Evolutionary conservation across 2,329 filamentous ascomycete genomes (phyloP), one percentile per base, ranked within the genome.

Genomic region (Neoarthrinium moseri): DNA sequence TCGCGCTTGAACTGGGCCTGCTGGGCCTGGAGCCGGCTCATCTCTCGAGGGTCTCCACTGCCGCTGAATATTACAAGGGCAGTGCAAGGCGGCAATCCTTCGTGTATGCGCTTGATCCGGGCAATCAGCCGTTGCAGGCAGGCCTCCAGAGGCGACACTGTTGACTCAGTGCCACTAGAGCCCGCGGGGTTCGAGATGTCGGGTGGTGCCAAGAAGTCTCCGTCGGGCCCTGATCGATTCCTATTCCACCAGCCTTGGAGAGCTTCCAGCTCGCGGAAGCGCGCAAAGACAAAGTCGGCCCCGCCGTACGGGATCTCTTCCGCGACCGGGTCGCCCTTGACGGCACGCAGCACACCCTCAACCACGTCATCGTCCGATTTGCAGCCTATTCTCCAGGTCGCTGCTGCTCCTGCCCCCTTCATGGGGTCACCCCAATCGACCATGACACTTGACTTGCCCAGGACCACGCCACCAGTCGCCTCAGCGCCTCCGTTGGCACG

Each of bases 351-450:
- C 17, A 84, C 63, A 46, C 72, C 75, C 5, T 69, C 62, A 30
- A 73, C 67, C 10, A 83, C 78, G 12, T 85, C 80, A 29, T 81
- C 77, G 60, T 86, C 82, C 34, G 72, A 76, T 33, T 65, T 68
- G 62, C 82, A 85, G 13, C 75, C 75, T 33, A 86, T 74, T 27
- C 75, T 69, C 51, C 78, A 69, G 4, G 73, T 80, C 4, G 82
- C 79, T 34, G 77, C 77, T 35, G 69, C 73, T 39, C 80, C 80
- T 5, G 74, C 71, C 13, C 80, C 80, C 57, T 77, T 78, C 43
- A 71, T 70, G 12, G 89, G 87, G 49, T 91, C 86, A 41, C 91
- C 92, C 87, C 92, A 96, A 67, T 99, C 94, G 18, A 97, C 78
- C 24, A 95, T 82, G 2, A 87, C 88, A 48, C 84, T 86, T 1